phyloP scores from a whole-genome alignment of 2,329 filamentous ascomycete species.

The Graphiopsis chlorocephala region DNA sequence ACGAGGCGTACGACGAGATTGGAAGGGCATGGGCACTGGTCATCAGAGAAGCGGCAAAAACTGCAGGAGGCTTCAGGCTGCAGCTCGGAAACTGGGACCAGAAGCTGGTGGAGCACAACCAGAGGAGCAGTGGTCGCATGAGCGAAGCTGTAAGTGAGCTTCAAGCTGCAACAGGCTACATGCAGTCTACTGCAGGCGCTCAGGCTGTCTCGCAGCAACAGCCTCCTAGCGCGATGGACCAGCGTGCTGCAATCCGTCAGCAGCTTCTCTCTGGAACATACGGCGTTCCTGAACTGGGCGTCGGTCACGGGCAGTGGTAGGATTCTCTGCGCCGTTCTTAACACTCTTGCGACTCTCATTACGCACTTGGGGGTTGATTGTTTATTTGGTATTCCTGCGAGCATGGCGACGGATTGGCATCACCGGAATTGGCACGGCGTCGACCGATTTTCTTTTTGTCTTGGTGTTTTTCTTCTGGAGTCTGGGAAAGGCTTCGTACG shows the following conservation, averaged over 20 bases:
- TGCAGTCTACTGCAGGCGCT: constrained; percentile 49
- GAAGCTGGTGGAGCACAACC: constrained; percentile 80
- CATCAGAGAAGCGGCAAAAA: constrained; percentile 85
- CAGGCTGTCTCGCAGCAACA: constrained; percentile 20
- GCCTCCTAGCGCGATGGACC: constrained; percentile 26
- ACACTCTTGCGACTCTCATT: neutral
- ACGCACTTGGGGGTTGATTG: neutral
- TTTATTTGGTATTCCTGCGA: neutral
- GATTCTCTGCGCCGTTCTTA: neutral
- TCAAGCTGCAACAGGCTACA: constrained; percentile 73
- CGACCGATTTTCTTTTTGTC: neutral
- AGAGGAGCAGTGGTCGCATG: constrained; percentile 78
- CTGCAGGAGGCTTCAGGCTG: constrained; percentile 83
- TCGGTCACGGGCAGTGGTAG: constrained; percentile 46
- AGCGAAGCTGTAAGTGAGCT: constrained; percentile 76
- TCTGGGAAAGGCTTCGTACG: constrained; percentile 4
- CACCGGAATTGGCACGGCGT: constrained; percentile 1
- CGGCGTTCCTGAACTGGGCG: constrained; percentile 55
- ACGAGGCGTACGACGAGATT: constrained; percentile 94
- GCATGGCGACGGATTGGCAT: constrained; percentile 1
- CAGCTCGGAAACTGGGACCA: constrained; percentile 93
- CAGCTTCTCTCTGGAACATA: constrained; percentile 40
- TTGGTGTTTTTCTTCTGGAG: neutral
- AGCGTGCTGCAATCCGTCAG: constrained; percentile 51
- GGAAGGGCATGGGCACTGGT: constrained; percentile 89